Base-by-base conservation (phyloP, 176 grass and related monocot species). In the Bothriochloa decipiens region DNA sequence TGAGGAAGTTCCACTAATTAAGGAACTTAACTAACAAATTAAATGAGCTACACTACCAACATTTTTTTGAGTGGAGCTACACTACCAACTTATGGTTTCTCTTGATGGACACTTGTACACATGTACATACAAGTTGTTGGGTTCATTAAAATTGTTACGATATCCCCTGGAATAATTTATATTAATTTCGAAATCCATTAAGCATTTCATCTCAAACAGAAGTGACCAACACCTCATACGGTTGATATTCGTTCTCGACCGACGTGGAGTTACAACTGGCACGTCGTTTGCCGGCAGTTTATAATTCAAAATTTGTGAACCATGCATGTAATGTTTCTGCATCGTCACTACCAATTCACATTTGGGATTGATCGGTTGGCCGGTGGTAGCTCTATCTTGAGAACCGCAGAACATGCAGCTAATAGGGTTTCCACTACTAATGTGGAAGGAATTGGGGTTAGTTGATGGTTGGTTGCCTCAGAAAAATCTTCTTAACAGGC, bases 321-420 rank as follows among this genome's bases (percentile, higher is more conserved):
- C n/a, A 12, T 63, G n/a, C 20, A 53, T 53, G 49, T 20, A 63
- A 63, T 63, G 11, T 12, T 27, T 22, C 3, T 25, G 10, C 23
- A 63, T 63, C 60, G n/a, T 63, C 60, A 26, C 60, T 63, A 25
- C n/a, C 1, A 63, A 26, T 26, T 64, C 61, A 64, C 61, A 64
- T 64, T 64, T 28, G 8, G 61, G 61, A 28, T 26, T 3, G 60
- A 11, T 61, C 47, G 47, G 47, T 50, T 50, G 47, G 15, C 47
- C 47, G 50, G 15, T 52, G 23, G 7, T 58, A 45, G 22, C 3
- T 63, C 60, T 11, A 63, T 13, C 25, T 68, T 41, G 10, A 8
- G 15, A 68, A 47, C 16, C n/a, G 32, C 18, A 29, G 84, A 86
- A 87, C 78, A 76, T 82, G 85, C 62, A 29, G 35, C 32, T 47